A percentile compares a stretch with the other conserved stretches of the same genome.
phyloP scores from a whole-genome alignment of 2,329 filamentous ascomycete genomes.

The Talaromyces rugulosus region DNA sequence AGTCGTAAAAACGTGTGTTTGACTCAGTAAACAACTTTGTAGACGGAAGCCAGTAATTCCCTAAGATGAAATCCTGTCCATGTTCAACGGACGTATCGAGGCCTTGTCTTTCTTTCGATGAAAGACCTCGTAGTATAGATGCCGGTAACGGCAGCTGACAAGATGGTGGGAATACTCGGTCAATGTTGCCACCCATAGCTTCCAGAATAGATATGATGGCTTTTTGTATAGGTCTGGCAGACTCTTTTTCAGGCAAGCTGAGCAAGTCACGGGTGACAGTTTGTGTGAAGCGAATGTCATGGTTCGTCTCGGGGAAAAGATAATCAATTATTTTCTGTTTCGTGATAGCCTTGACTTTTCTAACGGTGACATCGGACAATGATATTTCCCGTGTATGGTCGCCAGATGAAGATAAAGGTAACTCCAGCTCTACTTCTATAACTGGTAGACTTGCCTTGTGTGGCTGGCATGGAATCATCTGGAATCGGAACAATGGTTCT shows the following conservation, averaged over 20 bases:
- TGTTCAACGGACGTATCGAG: not conserved
- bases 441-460: constrained; percentile 23
- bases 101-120: not conserved
- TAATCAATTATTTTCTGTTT: constrained; percentile 32
- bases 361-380: constrained; percentile 18
- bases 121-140: not conserved
- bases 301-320: constrained; percentile 33
- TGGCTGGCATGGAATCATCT: constrained; percentile 27
- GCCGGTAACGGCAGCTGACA: constrained; percentile 27
- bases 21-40: constrained; percentile 26
- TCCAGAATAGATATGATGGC: constrained; percentile 8
- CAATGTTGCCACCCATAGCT: constrained; percentile 9
- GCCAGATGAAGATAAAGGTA: constrained; percentile 6
- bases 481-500: constrained; percentile 24
- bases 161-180: constrained; percentile 25
- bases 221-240: constrained; percentile 20
- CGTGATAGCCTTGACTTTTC: constrained; percentile 26
- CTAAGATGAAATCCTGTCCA: constrained; percentile 15
- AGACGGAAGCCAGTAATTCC: constrained; percentile 33
- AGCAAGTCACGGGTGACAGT: constrained; percentile 28
- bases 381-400: not conserved
- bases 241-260: constrained; percentile 5
- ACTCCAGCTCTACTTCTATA: constrained; percentile 28
- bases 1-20: constrained; percentile 27
- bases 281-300: constrained; percentile 38